Base-by-base conservation (phyloP, 2,329 filamentous ascomycete genomes). In the Drechslerella dactyloides region DNA sequence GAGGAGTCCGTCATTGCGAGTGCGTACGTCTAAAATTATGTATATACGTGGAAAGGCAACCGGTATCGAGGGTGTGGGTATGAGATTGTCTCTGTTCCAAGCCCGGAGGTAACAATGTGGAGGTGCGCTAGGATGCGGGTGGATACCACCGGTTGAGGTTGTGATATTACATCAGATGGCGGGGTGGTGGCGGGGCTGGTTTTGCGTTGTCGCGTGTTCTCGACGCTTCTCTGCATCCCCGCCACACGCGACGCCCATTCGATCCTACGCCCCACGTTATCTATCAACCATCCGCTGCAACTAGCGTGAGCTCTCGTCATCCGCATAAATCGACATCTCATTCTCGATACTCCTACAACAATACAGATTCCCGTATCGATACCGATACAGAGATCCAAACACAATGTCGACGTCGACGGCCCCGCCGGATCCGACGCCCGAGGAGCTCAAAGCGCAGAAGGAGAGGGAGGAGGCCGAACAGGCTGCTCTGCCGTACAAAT, bases 401-500 rank as follows among this genome's bases (percentile, higher is more conserved):
- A 56, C 40, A 37, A 72, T 72, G 68, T 72, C 68, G 11, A 65
- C 68, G 24, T 54, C 56, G 6, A 64, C 66, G 11, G 68, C 68
- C 55, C 68, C 68, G 46, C 68, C 68, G 46, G 69, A 73, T 13
- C 69, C 69, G 27, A 73, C 69, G 24, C 62, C 69, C 5, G 69
- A 73, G n/a, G 62, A 73, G 57, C 51, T 73, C 58, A 86, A 84
- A 10, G 85, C 85, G 19, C 83, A 85, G 66, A 83, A 82, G 75
- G 88, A 87, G 73, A 88, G 89, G 79, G 92, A 99, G 82, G 84
- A 85, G 64, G 89, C 88, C 77, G 94, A 99, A 82, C 94, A 99
- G 83, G 89, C 88, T 46, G 86, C 89, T 23, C 87, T 99, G 46
- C 94, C 94, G 0, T 99, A 99, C 87, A 94, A 96, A 82, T 99